Conservation (phyloP, 352 stramenopile genomes). For the Pythium grandisporangium region DNA sequence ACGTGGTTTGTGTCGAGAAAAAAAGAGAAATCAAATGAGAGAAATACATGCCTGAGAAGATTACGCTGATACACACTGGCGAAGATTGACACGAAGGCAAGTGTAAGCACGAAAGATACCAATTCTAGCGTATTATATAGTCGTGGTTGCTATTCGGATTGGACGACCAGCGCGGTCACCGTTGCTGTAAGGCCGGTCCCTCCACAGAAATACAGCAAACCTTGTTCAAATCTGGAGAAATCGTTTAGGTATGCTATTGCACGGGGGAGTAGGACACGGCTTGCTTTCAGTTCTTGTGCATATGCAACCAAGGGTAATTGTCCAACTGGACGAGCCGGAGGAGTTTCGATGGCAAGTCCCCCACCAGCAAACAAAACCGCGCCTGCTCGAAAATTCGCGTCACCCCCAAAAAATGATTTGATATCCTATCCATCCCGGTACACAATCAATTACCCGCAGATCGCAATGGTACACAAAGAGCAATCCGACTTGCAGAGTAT, state of each 20-base stretch:
- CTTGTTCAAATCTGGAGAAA: neutral
- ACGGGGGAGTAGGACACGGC: neutral
- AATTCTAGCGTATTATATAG: too few species aligned
- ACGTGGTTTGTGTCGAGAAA: slow-evolving; percentile 21
- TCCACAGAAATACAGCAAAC: neutral
- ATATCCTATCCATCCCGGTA: neutral
- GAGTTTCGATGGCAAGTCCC: neutral
- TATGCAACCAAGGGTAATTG: neutral
- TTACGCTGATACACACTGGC: slow-evolving; percentile 11
- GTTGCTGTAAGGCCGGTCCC: neutral
- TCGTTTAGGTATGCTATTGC: neutral
- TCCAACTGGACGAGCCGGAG: neutral
- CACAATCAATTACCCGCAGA: neutral
- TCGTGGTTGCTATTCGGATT: too few species aligned
- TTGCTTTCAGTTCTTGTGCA: too few species aligned
- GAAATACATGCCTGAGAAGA: slow-evolving; percentile 19
- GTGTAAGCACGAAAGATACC: neutral
- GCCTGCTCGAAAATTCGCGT: too few species aligned
- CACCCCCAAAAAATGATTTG: neutral
- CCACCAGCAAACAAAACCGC: neutral
- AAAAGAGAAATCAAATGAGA: slow-evolving; percentile 33
- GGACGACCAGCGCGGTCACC: too few species aligned
- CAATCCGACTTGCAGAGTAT: slow-evolving; percentile 1
- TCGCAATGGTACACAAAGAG: slow-evolving; percentile 4
- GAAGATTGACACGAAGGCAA: neutral